A percentile compares a stretch with the other conserved stretches of the same genome.
Evolutionary conservation across 2,329 filamentous ascomycete genomes (phyloP).

Genomic region (Trichoderma hamatum): DNA sequence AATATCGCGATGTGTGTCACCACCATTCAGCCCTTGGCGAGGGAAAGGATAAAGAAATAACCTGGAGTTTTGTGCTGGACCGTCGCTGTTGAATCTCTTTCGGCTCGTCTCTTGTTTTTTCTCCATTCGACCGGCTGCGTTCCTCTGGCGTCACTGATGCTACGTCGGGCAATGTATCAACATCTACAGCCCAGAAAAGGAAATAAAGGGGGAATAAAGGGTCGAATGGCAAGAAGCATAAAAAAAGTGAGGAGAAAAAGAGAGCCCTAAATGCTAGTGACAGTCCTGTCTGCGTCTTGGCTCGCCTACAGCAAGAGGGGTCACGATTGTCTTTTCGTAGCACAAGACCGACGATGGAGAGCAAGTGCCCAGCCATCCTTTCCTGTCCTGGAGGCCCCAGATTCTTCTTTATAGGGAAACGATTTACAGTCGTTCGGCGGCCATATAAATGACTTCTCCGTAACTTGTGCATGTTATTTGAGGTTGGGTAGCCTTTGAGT

Average conservation of each 20-base stretch:
- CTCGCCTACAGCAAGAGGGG: slow-evolving; percentile 11
- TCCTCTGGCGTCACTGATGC: not conserved
- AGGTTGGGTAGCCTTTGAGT: not conserved
- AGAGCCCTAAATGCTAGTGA: not conserved
- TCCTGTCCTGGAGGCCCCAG: not conserved
- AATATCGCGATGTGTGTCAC: not conserved
- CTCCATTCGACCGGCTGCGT: not conserved
- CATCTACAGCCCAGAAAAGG: not conserved
- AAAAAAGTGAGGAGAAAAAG: not conserved
- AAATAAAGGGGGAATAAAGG: not conserved
- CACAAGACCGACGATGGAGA: not conserved
- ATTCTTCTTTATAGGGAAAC: slow-evolving; percentile 3
- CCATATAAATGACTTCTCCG: not conserved
- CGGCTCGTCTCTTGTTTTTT: not conserved
- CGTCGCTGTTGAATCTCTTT: not conserved
- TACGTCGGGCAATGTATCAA: not conserved
- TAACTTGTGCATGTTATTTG: not conserved
- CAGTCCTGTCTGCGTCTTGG: not conserved
- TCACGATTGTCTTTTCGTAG: slow-evolving; percentile 12
- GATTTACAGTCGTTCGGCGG: not conserved
- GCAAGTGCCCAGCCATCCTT: slow-evolving; percentile 10
- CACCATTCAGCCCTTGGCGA: slow-evolving; percentile 8
- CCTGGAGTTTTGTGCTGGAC: not conserved
- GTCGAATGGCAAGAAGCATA: not conserved
- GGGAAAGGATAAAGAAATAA: not conserved